Percentiles rank a stretch among this genome's conserved stretches.
Conservation (phyloP, 2,329 filamentous ascomycete genomes). For the Pyricularia pennisetigena region DNA sequence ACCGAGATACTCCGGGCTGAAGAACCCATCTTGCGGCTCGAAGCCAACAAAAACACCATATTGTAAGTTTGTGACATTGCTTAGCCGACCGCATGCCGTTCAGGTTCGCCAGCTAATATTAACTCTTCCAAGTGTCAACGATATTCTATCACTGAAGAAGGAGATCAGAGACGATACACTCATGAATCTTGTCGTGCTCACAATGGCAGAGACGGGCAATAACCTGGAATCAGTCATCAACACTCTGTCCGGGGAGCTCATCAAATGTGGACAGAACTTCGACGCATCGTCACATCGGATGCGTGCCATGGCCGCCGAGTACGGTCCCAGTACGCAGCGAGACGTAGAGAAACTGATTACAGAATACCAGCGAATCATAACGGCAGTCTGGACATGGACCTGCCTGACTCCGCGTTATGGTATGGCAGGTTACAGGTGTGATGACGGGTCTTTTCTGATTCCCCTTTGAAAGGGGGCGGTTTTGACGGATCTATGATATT, state of each 20-base stretch:
- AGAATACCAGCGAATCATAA: slow-evolving; percentile 3
- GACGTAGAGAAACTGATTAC: slow-evolving; percentile 3
- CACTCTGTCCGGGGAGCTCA: background rate
- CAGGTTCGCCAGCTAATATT: background rate
- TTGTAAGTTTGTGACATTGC: background rate
- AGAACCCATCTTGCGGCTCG: background rate
- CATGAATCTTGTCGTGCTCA: slow-evolving; percentile 6
- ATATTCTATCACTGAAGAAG: slow-evolving; percentile 6
- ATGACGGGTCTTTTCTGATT: slow-evolving; percentile 3
- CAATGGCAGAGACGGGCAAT: slow-evolving; percentile 4
- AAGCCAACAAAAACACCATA: slow-evolving; percentile 7
- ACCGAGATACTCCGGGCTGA: background rate
- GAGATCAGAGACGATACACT: slow-evolving; percentile 5
- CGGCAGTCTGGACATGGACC: slow-evolving; percentile 5
- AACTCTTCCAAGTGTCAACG: slow-evolving; percentile 1
- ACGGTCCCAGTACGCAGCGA: background rate
- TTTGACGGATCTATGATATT: background rate
- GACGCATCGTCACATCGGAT: slow-evolving; percentile 20
- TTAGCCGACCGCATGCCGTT: background rate
- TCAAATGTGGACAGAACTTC: slow-evolving; percentile 19
- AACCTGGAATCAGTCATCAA: slow-evolving; percentile 3
- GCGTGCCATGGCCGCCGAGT: slow-evolving; percentile 30
- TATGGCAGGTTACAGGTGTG: slow-evolving; percentile 4
- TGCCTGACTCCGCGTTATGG: slow-evolving; percentile 5
- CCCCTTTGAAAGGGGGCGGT: background rate